Conservation (phyloP, 768 basidiomycete genomes). For the Psilocybe azurescens region DNA sequence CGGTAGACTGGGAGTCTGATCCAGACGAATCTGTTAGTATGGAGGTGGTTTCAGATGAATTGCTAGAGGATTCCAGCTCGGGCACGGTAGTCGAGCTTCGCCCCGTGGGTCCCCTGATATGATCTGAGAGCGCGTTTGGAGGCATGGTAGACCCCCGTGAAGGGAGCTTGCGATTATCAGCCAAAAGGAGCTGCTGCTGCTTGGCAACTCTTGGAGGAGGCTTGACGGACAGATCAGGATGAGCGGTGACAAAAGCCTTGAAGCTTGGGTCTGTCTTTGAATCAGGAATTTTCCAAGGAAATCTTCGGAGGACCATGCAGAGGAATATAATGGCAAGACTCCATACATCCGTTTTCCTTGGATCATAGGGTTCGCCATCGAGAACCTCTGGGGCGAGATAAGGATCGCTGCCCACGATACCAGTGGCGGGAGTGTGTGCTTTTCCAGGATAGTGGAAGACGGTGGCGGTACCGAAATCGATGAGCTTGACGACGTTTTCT, state of each 20-base stretch:
- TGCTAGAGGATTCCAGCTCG: conserved; percentile 37
- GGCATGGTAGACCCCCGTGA: conserved; percentile 45
- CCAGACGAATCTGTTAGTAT: conserved; percentile 48
- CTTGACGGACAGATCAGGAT: conserved; percentile 78
- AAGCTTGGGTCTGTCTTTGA: conserved; percentile 91
- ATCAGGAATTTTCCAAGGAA: conserved; percentile 99
- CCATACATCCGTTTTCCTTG: conserved; percentile 98
- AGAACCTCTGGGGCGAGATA: conserved; percentile 98
- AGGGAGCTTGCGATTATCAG: conserved; percentile 23
- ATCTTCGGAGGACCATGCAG: conserved; percentile 97
- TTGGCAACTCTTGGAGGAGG: conserved; percentile 42
- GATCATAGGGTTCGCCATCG: conserved; percentile 81
- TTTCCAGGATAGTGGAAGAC: conserved; percentile 99
- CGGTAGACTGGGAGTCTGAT: conserved; percentile 46
- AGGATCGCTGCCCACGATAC: conserved; percentile 96
- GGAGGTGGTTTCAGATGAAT: conserved; percentile 48
- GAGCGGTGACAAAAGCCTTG: conserved; percentile 89
- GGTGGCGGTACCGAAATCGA: conserved; percentile 99
- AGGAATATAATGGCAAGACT: conserved; percentile 98
- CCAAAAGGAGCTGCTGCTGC: conserved; percentile 20
- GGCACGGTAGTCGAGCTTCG: conserved; percentile 37
- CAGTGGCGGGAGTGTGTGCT: conserved; percentile 76
- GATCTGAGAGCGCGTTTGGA: conserved; percentile 24
- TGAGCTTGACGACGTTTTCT: conserved; percentile 94
- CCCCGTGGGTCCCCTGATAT: conserved; percentile 31